Conservation (phyloP, 352 stramenopile species). For the Thalassiosira mediterranea region DNA sequence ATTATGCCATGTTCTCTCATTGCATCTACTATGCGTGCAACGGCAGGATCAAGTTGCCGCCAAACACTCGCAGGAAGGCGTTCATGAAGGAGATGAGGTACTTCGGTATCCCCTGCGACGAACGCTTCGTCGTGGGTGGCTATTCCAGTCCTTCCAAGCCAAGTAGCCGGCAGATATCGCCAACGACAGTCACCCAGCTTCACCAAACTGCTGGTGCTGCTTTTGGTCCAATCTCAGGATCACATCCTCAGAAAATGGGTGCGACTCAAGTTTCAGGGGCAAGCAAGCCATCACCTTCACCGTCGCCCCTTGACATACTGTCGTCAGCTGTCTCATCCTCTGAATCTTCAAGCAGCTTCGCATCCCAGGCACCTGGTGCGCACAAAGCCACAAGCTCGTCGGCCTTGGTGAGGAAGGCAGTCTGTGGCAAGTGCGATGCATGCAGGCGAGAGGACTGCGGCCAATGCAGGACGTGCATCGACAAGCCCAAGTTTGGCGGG, state of each 20-base stretch:
- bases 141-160: background rate
- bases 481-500: constrained; percentile 33
- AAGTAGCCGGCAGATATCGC: constrained; percentile 17
- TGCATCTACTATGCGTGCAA: constrained; percentile 30
- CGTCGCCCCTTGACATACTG: constrained; percentile 25
- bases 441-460: constrained; percentile 33
- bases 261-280: background rate
- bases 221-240: background rate
- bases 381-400: background rate
- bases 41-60: constrained; percentile 11
- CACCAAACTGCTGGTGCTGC: background rate
- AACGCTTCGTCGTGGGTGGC: constrained; percentile 8
- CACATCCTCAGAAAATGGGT: background rate
- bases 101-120: constrained; percentile 32
- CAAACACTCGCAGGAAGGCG: constrained; percentile 1
- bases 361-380: background rate
- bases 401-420: background rate
- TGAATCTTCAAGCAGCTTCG: background rate
- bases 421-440: constrained; percentile 16
- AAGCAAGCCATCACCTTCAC: too few relatives aligned
- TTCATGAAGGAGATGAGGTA: constrained; percentile 32
- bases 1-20: constrained; percentile 29
- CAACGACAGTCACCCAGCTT: constrained; percentile 29
- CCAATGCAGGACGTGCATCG: constrained; percentile 11
- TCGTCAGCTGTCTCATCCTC: constrained; percentile 12